Evolutionary conservation across 2,329 filamentous ascomycete species (phyloP).

Genomic region (Ophiostoma australiae): DNA sequence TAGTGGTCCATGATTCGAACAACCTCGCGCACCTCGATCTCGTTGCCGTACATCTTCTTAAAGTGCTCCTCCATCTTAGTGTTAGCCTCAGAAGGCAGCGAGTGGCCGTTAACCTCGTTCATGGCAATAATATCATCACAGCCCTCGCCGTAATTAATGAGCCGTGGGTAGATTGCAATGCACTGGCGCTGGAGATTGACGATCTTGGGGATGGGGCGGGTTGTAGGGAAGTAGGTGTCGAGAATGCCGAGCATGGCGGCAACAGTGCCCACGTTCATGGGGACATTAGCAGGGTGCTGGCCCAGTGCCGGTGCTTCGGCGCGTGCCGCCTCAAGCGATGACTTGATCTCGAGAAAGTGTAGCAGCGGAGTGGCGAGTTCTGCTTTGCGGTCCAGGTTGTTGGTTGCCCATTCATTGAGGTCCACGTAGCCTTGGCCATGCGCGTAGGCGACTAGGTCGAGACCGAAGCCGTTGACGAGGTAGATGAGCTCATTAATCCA

Average conservation of each 20-base stretch:
- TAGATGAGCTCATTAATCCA: constrained; percentile 81
- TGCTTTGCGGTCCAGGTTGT: constrained; percentile 59
- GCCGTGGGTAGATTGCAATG: constrained; percentile 83
- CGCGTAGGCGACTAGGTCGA: constrained; percentile 80
- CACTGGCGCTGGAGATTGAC: constrained; percentile 79
- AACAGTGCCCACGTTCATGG: constrained; percentile 79
- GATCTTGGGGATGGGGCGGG: constrained; percentile 58
- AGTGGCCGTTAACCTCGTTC: constrained; percentile 77
- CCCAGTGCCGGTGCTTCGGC: constrained; percentile 39
- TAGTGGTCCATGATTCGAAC: constrained; percentile 79
- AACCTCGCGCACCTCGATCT: constrained; percentile 79
- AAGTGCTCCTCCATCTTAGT: constrained; percentile 95
- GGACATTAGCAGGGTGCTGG: constrained; percentile 56
- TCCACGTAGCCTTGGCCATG: constrained; percentile 78
- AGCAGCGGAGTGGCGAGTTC: constrained; percentile 67
- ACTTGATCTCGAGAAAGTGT: constrained; percentile 80
- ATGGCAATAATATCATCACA: constrained; percentile 86
- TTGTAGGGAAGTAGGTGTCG: constrained; percentile 60
- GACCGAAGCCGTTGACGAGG: constrained; percentile 74
- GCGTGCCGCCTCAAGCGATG: constrained; percentile 74
- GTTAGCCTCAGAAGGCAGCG: constrained; percentile 71
- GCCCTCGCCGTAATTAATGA: constrained; percentile 95
- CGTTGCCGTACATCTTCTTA: constrained; percentile 94
- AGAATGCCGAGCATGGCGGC: constrained; percentile 74
- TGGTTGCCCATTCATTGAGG: constrained; percentile 72